Conservation (phyloP, 306 rosid species). For the Inga leiocalycina region DNA sequence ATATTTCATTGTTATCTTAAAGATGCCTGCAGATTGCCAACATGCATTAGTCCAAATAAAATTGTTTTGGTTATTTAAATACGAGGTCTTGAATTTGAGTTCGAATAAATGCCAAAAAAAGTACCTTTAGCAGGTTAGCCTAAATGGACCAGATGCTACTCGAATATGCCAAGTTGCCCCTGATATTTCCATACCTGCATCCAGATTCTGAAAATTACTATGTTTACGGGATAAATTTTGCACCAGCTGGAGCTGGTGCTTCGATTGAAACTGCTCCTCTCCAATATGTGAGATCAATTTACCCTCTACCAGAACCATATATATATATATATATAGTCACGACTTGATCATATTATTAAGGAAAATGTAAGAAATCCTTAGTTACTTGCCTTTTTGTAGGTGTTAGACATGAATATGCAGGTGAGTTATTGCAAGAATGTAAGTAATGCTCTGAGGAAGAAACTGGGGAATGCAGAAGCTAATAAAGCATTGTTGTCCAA, state of each 20-base stretch:
- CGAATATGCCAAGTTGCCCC: slow-evolving; percentile 48
- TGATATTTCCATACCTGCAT: slow-evolving; percentile 49
- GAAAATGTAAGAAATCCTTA: background rate
- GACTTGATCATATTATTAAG: background rate
- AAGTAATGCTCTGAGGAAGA: slow-evolving; percentile 32
- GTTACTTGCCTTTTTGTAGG: slow-evolving; percentile 35
- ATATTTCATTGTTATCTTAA: slow-evolving; percentile 29
- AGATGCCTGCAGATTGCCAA: too few species aligned
- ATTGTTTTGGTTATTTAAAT: too few species aligned
- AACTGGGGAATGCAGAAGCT: slow-evolving; percentile 42
- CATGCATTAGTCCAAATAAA: too few species aligned
- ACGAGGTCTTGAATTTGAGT: too few species aligned
- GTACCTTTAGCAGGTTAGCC: too few species aligned
- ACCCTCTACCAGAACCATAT: background rate
- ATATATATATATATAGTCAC: background rate
- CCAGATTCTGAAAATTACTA: slow-evolving; percentile 34
- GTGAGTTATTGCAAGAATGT: slow-evolving; percentile 43
- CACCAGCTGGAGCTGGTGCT: slow-evolving; percentile 71
- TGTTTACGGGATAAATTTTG: slow-evolving; percentile 56
- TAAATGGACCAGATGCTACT: background rate
- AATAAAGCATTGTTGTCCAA: slow-evolving; percentile 34
- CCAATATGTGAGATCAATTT: slow-evolving; percentile 35
- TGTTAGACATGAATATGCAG: slow-evolving; percentile 49
- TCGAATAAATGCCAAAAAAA: too few species aligned
- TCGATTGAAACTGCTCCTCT: slow-evolving; percentile 36